These are phyloP conservation scores for Aspergillus uvarum DNA, from an alignment of 2,329 filamentous ascomycete species.

Conservation along the genomic window DNA sequence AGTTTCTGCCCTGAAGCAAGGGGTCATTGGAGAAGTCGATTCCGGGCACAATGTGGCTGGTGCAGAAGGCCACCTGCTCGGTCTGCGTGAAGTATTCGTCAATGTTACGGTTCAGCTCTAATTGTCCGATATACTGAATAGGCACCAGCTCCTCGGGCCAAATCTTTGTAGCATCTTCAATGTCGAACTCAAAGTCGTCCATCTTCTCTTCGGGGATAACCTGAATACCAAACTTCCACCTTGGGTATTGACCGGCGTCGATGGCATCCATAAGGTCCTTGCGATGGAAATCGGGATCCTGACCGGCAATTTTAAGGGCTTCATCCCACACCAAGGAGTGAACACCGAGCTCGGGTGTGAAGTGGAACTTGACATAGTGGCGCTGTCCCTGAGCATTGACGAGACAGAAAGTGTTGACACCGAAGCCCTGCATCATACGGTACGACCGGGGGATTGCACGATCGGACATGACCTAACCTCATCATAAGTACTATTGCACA, in stretches of 20 bases:
- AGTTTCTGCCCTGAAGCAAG: slow-evolving; percentile 71
- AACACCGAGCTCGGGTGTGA: slow-evolving; percentile 35
- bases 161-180: slow-evolving; percentile 80
- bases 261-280: slow-evolving; percentile 77
- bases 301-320: slow-evolving; percentile 69
- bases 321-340: slow-evolving; percentile 58
- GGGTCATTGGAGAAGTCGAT: slow-evolving; percentile 77
- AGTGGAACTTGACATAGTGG: slow-evolving; percentile 38
- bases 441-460: slow-evolving; percentile 37
- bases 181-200: slow-evolving; percentile 80
- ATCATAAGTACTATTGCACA: not conserved
- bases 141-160: slow-evolving; percentile 80
- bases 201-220: slow-evolving; percentile 68
- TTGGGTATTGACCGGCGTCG: slow-evolving; percentile 66
- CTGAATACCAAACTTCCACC: slow-evolving; percentile 83
- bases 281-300: slow-evolving; percentile 79
- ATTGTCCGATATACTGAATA: slow-evolving; percentile 72
- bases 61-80: slow-evolving; percentile 82
- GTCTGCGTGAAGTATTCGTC: slow-evolving; percentile 82
- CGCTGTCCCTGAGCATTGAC: slow-evolving; percentile 36
- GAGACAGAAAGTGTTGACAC: slow-evolving; percentile 37
- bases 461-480: slow-evolving; percentile 35
- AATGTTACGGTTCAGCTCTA: slow-evolving; percentile 75
- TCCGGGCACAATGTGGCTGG: slow-evolving; percentile 73
- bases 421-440: slow-evolving; percentile 41